Evolutionary conservation across 2,329 filamentous ascomycete genomes (phyloP), one percentile per base, ranked within the genome.

Genomic region (Microascus cirrosus): DNA sequence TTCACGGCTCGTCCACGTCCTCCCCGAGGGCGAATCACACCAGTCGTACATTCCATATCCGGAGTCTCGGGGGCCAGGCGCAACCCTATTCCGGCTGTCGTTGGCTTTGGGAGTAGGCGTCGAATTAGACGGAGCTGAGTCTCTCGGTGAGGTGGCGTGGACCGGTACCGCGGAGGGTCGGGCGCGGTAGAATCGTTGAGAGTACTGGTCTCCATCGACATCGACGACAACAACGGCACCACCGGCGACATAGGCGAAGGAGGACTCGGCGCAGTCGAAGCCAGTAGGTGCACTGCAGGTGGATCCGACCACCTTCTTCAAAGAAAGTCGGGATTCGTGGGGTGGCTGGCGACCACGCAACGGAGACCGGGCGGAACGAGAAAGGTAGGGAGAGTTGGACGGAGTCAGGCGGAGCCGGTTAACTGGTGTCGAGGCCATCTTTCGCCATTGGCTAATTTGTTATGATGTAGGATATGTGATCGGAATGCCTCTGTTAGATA

Each of bases 221-320:
- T 89, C 85, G 8, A 92, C 90, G 20, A 97, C 83, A 0, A 99
- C 90, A n/a, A 90, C 93, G 51, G 93, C 90, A 11, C 91, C 94
- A 58, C 94, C 94, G 10, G 94, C 93, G 62, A 91, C 92, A 69
- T 95, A 94, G 58, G 91, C 91, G 71, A 97, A 96, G 55, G 81
- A 86, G 13, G 85, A 82, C 48, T 86, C 77, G 60, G 93, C 84
- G 62, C 83, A 85, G 68, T 95, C 91, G 71, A 99, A 95, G 61
- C 89, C 90, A 68, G 88, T 92, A 48, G 90, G 86, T 4, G 88
- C 89, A 63, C 78, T 83, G 62, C 90, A 93, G 8, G 93, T 97
- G 25, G 92, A 95, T 53, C 94, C 94, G 66, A 97, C 88, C 59
- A 97, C 90, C 62, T 90, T 85, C 69, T 86, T 86, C 61, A 96